Evolutionary conservation across 768 basidiomycete species (phyloP).

Genomic region (Lentinula aciculospora): DNA sequence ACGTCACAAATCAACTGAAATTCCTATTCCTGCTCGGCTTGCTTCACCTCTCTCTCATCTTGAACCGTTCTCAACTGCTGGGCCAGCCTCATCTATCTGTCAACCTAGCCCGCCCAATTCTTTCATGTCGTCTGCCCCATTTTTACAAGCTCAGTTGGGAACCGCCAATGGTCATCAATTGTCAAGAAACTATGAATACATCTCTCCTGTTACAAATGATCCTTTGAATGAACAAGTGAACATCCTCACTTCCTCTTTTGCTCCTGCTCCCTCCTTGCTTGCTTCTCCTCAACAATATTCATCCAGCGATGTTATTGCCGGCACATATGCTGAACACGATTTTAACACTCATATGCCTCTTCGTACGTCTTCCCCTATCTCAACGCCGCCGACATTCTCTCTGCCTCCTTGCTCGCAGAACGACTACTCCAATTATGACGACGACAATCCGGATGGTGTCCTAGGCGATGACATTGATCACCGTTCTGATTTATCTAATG

Average conservation of each 20-base stretch:
- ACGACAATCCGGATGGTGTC: too few species aligned
- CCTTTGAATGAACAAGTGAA: background rate
- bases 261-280: background rate
- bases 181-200: background rate
- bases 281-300: background rate
- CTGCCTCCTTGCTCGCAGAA: background rate
- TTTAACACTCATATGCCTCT: background rate
- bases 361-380: background rate
- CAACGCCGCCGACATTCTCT: background rate
- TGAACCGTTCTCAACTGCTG: constrained; percentile 4
- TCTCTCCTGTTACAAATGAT: background rate
- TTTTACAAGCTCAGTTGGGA: background rate
- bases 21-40: background rate
- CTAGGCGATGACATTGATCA: background rate
- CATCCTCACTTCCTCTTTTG: background rate
- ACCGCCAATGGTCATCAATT: background rate
- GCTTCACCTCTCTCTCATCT: background rate
- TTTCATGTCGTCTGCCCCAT: background rate
- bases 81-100: constrained; percentile 5
- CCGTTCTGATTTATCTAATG: background rate
- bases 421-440: background rate
- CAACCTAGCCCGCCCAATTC: background rate
- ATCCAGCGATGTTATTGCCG: background rate
- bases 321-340: background rate
- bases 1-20: background rate